phyloP scores from a whole-genome alignment of 371 early-diverging fungal genomes.

The Blyttiomyces sp. region DNA sequence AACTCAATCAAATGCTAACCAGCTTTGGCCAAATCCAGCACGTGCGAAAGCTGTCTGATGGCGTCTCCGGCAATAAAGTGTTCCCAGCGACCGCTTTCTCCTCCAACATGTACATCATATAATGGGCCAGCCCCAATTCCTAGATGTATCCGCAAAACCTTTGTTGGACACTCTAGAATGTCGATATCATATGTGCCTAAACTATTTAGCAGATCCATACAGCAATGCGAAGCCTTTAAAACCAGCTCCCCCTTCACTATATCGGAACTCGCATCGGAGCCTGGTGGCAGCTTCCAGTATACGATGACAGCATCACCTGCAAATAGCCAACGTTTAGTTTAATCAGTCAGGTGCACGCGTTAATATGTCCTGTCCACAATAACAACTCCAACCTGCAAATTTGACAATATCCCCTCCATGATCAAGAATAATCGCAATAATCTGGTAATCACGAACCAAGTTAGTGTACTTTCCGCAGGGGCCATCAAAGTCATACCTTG shows the following conservation, averaged over 20 bases:
- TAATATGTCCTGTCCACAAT: not conserved
- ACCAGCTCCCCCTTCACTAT: constrained; percentile 42
- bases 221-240: constrained; percentile 48
- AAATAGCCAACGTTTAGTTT: not conserved
- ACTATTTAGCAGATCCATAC: constrained; percentile 42
- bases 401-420: constrained; percentile 58
- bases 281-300: constrained; percentile 41
- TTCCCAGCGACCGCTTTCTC: constrained; percentile 47
- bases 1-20: constrained; percentile 32
- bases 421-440: constrained; percentile 43
- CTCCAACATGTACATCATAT: constrained; percentile 54
- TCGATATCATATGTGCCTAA: constrained; percentile 43
- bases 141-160: constrained; percentile 44
- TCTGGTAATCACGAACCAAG: constrained; percentile 29
- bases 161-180: constrained; percentile 36
- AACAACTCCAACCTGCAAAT: constrained; percentile 54
- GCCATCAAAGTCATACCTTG: constrained; percentile 30
- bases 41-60: constrained; percentile 44
- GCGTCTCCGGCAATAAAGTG: constrained; percentile 57
- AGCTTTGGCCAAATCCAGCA: constrained; percentile 50
- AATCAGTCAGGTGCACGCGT: not conserved
- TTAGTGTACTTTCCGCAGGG: not conserved
- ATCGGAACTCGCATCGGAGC: constrained; percentile 20
- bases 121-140: constrained; percentile 53
- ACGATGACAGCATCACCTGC: constrained; percentile 54